Conservation (phyloP, 208 protist species). For the Acanthamoeba healyi region DNA sequence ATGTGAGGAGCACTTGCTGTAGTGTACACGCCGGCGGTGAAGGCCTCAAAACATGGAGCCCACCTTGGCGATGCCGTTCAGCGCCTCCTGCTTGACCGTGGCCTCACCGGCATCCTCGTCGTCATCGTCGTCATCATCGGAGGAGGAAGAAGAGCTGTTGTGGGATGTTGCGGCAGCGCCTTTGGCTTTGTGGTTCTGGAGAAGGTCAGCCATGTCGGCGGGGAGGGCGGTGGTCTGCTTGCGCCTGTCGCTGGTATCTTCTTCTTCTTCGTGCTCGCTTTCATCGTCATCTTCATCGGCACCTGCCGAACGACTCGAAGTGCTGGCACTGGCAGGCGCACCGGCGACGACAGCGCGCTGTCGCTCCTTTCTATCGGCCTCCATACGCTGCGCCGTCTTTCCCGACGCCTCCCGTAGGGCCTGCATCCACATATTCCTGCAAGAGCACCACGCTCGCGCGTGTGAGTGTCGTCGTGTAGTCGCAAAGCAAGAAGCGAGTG, state of each 20-base stretch:
- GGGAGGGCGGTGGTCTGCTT: background rate
- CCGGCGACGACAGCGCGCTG: background rate
- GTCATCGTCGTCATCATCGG: background rate
- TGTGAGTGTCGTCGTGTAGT: background rate
- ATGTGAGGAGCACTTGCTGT: too few relatives aligned
- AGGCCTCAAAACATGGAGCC: background rate
- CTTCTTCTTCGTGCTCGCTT: background rate
- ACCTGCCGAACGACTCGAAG: background rate
- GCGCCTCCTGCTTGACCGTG: background rate
- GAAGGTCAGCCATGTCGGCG: background rate
- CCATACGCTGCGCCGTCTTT: background rate
- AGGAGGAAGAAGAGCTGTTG: background rate
- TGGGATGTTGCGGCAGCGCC: too few relatives aligned
- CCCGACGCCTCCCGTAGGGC: background rate
- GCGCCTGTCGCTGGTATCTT: background rate
- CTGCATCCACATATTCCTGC: slow-evolving; percentile 7
- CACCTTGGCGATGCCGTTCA: background rate
- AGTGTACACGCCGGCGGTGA: too few relatives aligned
- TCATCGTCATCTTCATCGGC: background rate
- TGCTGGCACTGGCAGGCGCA: background rate
- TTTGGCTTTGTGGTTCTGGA: background rate
- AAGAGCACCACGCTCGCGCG: background rate
- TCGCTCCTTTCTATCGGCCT: background rate
- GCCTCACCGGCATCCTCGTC: background rate
- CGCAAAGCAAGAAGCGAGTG: too few relatives aligned